Percentiles rank a stretch among this genome's conserved stretches.
phyloP scores from a whole-genome alignment of 176 grass and related monocot genomes.

The Carex scoparia region DNA sequence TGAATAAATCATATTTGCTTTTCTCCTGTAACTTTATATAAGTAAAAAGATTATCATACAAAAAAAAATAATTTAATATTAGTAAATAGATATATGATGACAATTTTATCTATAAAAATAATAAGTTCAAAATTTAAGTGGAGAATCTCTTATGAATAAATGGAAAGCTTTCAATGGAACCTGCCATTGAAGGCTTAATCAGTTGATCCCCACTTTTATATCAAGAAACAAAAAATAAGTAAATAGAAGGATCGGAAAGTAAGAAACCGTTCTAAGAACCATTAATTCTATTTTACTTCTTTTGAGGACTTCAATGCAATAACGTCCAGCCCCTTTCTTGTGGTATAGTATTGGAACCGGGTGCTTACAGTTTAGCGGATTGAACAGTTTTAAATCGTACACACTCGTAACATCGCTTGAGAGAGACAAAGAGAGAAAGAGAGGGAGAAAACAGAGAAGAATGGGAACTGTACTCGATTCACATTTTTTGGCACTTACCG shows the following conservation, averaged over 20 bases:
- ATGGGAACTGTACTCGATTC: conserved; percentile 92
- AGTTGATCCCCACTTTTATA: neutral
- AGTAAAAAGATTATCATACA: neutral
- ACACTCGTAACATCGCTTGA: neutral
- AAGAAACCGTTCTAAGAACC: neutral
- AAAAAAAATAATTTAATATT: neutral
- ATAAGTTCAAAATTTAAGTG: no score
- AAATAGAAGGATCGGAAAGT: neutral
- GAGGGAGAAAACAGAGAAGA: neutral
- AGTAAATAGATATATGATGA: no score
- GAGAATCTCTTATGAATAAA: no score
- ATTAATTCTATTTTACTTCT: neutral
- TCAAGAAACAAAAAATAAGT: neutral
- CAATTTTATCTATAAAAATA: no score
- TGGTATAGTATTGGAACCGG: neutral
- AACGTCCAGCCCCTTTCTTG: neutral
- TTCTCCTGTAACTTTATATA: neutral
- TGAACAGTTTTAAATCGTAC: neutral
- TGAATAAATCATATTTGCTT: neutral
- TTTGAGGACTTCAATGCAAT: neutral
- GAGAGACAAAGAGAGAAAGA: neutral
- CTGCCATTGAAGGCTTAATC: no score
- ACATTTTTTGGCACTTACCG: conserved; percentile 84
- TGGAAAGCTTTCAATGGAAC: no score
- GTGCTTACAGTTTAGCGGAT: neutral